Evolutionary conservation across 2,329 filamentous ascomycete genomes (phyloP).

Genomic region (Penicillium sp.): DNA sequence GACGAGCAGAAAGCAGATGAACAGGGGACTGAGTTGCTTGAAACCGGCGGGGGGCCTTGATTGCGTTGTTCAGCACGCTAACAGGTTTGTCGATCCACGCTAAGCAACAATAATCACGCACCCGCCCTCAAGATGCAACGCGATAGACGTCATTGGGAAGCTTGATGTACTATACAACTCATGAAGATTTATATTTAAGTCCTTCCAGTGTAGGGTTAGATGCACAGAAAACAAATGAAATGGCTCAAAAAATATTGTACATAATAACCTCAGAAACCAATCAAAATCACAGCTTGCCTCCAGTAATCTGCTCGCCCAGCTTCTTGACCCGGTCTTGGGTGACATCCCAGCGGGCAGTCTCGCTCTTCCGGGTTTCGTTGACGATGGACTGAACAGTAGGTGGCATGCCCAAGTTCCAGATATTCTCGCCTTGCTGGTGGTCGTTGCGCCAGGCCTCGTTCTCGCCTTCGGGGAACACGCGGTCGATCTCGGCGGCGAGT

Average conservation of each 20-base stretch:
- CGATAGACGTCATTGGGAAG: background rate
- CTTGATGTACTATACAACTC: background rate
- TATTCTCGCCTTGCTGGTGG: constrained; percentile 51
- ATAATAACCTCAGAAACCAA: constrained; percentile 23
- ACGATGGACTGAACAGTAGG: constrained; percentile 47
- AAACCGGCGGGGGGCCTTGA: background rate
- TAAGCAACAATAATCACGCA: background rate
- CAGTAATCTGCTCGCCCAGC: constrained; percentile 71
- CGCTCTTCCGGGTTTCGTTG: constrained; percentile 40
- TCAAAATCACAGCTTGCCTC: constrained; percentile 63
- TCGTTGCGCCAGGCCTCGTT: constrained; percentile 51
- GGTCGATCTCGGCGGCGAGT: constrained; percentile 74
- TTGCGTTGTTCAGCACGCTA: background rate
- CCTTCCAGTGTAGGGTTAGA: background rate
- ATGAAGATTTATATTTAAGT: constrained; percentile 4
- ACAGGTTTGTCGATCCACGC: background rate
- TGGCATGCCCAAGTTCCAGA: constrained; percentile 59
- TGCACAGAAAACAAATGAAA: constrained; percentile 25
- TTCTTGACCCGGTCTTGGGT: constrained; percentile 65
- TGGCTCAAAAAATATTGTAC: constrained; percentile 35
- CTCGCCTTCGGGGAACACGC: constrained; percentile 72
- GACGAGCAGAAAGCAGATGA: background rate
- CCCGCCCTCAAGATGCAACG: background rate
- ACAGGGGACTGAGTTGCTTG: background rate
- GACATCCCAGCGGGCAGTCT: constrained; percentile 47